phyloP scores from a whole-genome alignment of 805 yeast genomes.

The Teunomyces kruisii region DNA sequence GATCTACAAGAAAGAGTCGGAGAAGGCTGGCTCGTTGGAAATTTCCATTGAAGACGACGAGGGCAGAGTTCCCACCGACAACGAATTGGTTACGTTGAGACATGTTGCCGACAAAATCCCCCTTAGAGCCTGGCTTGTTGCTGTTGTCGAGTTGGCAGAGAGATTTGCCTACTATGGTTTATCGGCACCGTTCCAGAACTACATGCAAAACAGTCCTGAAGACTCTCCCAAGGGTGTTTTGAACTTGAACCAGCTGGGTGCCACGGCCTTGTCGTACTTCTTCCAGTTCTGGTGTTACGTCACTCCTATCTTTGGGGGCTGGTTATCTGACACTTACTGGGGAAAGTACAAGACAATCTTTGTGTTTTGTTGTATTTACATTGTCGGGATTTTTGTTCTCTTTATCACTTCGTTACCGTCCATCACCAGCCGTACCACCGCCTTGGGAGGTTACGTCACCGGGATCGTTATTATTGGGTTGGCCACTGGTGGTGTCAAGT shows the following conservation, averaged over 20 bases:
- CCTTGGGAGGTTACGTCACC: conserved; percentile 60
- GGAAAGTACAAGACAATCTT: conserved; percentile 71
- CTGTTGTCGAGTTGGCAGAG: conserved; percentile 74
- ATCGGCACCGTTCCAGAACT: conserved; percentile 72
- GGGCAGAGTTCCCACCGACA: conserved; percentile 50
- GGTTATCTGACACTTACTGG: conserved; percentile 67
- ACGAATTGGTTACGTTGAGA: conserved; percentile 50
- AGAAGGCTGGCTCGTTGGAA: neutral
- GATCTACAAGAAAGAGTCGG: neutral
- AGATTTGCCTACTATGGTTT: conserved; percentile 80
- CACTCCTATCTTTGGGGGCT: conserved; percentile 76
- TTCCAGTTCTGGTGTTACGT: conserved; percentile 81
- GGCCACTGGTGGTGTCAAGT: conserved; percentile 79
- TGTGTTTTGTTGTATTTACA: conserved; percentile 57
- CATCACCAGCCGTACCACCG: conserved; percentile 47
- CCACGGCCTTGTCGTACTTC: conserved; percentile 69
- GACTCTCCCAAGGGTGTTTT: conserved; percentile 52
- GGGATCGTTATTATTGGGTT: conserved; percentile 62
- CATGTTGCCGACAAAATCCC: conserved; percentile 54
- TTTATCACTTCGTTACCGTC: conserved; percentile 69
- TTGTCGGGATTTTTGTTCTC: conserved; percentile 59
- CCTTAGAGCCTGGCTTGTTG: conserved; percentile 55
- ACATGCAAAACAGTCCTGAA: conserved; percentile 56
- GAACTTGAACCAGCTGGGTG: conserved; percentile 56
- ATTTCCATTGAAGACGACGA: conserved; percentile 19